Evolutionary conservation across 2,329 filamentous ascomycete species (phyloP), one percentile per base, ranked within the genome.

Genomic region (Ustulina deusta): DNA sequence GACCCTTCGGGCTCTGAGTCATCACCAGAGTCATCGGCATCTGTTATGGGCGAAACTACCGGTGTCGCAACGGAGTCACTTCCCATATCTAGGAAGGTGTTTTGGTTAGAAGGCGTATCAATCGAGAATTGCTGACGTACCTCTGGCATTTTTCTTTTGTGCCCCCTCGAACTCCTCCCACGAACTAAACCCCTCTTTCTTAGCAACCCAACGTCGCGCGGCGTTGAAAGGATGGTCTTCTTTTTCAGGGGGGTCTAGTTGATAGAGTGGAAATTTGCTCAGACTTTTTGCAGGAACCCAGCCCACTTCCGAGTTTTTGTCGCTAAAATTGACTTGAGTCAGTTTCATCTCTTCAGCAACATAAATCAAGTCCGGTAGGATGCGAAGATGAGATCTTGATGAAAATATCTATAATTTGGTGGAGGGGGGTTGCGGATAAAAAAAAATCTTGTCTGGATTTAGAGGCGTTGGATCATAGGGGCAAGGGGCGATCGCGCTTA

Each of bases 121-220:
- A 9, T 34, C 32, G 6, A 29, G 5, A 34, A 17, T 60, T 34
- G 25, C n/a, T 59, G 34, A 49, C 71, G 61, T 69, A 73, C 70
- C 71, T 63, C 3, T 2, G 2, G 29, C 17, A 22, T 54, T 40
- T 11, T 7, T 13, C 42, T 61, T 61, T 29, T 60, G 72, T 2
- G 61, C 66, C n/a, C 46, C 54, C 48, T 74, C 71, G 6, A 76
- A 70, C 10, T 71, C 70, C 10, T 73, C 69, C 76, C 75, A 77
- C 1, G 69, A 65, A 25, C 44, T 2, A 40, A 72, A 78, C 0
- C 73, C 74, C 49, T 76, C 70, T 13, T 70, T 72, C 58, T 72
- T 66, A 15, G 72, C 73, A 63, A 78, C 72, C 71, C 73, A 78
- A 13, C 59, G 55, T 32, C 75, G 71, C 1, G 74, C 76, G 11